Evolutionary conservation across 169 alveolate genomes (phyloP), one percentile per base, ranked within the genome.

Genomic region (Eimeria zaria): DNA sequence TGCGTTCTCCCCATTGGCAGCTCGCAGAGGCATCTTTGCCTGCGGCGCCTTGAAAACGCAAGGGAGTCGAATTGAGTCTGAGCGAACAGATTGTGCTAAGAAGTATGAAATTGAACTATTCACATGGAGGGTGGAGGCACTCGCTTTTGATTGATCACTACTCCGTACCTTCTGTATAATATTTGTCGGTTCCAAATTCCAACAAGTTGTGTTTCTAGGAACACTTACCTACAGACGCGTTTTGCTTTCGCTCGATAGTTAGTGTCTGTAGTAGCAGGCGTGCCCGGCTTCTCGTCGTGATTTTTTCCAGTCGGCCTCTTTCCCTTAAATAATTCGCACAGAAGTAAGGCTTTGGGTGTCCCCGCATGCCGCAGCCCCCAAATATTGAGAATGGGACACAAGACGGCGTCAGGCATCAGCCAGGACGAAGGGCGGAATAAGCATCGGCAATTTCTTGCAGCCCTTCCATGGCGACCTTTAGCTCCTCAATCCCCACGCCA

Each of bases 401-500:
- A 53, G 16, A 39, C 14, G 83, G 51, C 83, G 33, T 33, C 6
- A 16, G 51, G 16, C 33, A 5, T 73, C 55, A 87, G 6, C 36
- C 62, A 39, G 62, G 93, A 24, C 55, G 83, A 27, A 87, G 78
- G 48, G 93, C 30, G 6, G 64, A 44, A 44, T 87, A 87, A 1
- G 93, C 93, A 39, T 58, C 64, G 18, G 71, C 81, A 30, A 27
- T 62, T 62, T 87, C 93, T 71, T 87, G 74, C 83, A 87, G 58
- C 81, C 62, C 69, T 22, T 87, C 93, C 51, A 87, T 46, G 62
- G 93, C 93, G 18, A 7, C 30, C 41, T 71, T 33, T 27, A 87
- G 39, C 62, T 87, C 93, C 81, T 87, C 64, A n/a, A 36, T 22
- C 36, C 80, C 93, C n/a, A 87, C 93, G 64, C 93, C 93, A 74